Percentiles rank a stretch among this genome's conserved stretches.
Conservation (phyloP, 176 grass and related monocot species). For the Phoenix roebelenii region DNA sequence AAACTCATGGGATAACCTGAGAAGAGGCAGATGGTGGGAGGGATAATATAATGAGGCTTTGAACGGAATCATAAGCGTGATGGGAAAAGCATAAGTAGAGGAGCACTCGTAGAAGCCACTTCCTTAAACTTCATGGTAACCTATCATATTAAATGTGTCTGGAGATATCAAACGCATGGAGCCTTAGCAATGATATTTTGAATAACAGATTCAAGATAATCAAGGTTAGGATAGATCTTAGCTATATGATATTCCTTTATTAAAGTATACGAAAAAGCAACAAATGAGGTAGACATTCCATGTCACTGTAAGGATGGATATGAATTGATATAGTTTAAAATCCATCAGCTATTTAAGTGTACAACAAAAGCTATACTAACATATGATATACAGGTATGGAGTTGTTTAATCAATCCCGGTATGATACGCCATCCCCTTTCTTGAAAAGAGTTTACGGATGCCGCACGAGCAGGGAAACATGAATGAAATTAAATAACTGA, state of each 20-base stretch:
- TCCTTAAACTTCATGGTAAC: not conserved
- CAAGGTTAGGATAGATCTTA: not conserved
- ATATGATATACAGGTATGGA: too few relatives aligned
- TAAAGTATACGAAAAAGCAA: not conserved
- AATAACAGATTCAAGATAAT: not conserved
- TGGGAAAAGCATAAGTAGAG: not conserved
- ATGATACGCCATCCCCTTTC: too few relatives aligned
- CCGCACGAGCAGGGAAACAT: too few relatives aligned
- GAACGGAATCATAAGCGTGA: not conserved
- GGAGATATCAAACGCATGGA: conserved; percentile 8
- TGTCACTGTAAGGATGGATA: not conserved
- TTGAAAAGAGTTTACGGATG: too few relatives aligned
- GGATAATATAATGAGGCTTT: not conserved
- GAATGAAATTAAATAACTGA: too few relatives aligned
- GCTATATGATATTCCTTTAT: not conserved
- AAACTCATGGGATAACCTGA: too few relatives aligned
- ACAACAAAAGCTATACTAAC: too few relatives aligned
- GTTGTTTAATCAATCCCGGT: too few relatives aligned
- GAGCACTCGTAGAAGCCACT: conserved; percentile 1
- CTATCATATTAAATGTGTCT: not conserved
- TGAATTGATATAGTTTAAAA: not conserved
- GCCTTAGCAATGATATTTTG: not conserved
- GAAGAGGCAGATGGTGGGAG: too few relatives aligned
- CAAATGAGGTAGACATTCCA: not conserved
- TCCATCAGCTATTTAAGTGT: too few relatives aligned